Percentiles rank a stretch among this genome's conserved stretches.
Conservation (phyloP, 1,284 basidiomycete genomes). For the Fomitopsis schrenkii region DNA sequence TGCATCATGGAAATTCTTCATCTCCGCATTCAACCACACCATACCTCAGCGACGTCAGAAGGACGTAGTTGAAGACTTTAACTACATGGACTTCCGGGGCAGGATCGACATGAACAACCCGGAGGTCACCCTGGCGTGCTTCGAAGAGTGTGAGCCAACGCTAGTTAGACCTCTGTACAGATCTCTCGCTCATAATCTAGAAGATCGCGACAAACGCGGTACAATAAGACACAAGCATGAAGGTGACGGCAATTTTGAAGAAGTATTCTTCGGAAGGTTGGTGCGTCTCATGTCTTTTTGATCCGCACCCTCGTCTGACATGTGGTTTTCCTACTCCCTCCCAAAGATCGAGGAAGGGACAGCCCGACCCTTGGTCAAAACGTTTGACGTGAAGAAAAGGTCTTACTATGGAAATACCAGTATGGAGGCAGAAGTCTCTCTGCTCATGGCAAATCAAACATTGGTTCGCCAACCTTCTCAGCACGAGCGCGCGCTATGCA, state of each 20-base stretch:
- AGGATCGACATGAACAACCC: slow-evolving; percentile 83
- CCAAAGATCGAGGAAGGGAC: slow-evolving; percentile 73
- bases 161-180: not conserved
- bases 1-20: slow-evolving; percentile 79
- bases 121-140: slow-evolving; percentile 74
- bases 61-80: slow-evolving; percentile 76
- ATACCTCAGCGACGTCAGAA: slow-evolving; percentile 64
- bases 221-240: slow-evolving; percentile 45
- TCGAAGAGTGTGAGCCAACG: slow-evolving; percentile 78
- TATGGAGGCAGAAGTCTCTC: slow-evolving; percentile 95
- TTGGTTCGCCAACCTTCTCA: slow-evolving; percentile 43
- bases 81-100: slow-evolving; percentile 83
- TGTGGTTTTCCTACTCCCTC: not conserved
- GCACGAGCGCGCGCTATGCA: too few relatives aligned
- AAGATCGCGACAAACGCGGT: slow-evolving; percentile 48
- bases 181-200: not conserved
- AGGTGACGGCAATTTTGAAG: slow-evolving; percentile 63
- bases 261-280: slow-evolving; percentile 82
- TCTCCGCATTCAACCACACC: slow-evolving; percentile 75
- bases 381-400: slow-evolving; percentile 88
- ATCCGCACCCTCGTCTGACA: not conserved
- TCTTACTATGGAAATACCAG: slow-evolving; percentile 94
- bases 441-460: slow-evolving; percentile 96
- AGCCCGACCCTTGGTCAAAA: slow-evolving; percentile 64
- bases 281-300: slow-evolving; percentile 45